A percentile compares a stretch with the other conserved stretches of the same genome.
phyloP scores from a whole-genome alignment of 768 basidiomycete species.

The Leucosporidium scottii region DNA sequence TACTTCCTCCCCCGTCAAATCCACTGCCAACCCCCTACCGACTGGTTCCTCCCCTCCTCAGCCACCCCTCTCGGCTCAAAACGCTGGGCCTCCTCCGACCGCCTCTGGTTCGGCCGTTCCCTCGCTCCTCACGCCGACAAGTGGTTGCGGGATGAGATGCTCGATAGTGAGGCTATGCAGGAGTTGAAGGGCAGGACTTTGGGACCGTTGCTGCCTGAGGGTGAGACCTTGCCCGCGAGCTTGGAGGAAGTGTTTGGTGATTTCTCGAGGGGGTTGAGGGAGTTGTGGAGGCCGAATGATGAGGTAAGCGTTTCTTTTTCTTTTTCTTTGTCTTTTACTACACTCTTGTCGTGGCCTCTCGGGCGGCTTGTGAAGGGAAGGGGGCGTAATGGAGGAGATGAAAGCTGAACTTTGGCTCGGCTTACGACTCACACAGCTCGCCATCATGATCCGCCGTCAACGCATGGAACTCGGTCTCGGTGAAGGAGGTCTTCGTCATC shows the following conservation, averaged over 20 bases:
- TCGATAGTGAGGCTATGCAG: slow-evolving; percentile 11
- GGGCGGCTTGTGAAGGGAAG: too few relatives aligned
- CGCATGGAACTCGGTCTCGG: slow-evolving; percentile 30
- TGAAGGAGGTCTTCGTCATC: slow-evolving; percentile 21
- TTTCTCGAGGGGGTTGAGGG: slow-evolving; percentile 14
- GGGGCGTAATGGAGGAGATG: too few relatives aligned
- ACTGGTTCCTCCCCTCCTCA: slow-evolving; percentile 20
- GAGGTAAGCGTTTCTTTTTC: background rate
- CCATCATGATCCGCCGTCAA: slow-evolving; percentile 16
- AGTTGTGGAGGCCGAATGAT: slow-evolving; percentile 31
- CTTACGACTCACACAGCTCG: too few relatives aligned
- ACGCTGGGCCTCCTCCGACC: slow-evolving; percentile 21
- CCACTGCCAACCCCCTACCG: slow-evolving; percentile 24
- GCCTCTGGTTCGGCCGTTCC: slow-evolving; percentile 17
- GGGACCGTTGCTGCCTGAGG: slow-evolving; percentile 20
- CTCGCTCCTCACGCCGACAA: slow-evolving; percentile 9
- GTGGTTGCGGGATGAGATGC: slow-evolving; percentile 29
- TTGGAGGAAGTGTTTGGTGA: slow-evolving; percentile 25
- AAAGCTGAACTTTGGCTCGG: too few relatives aligned
- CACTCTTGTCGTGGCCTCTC: too few relatives aligned
- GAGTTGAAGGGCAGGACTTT: slow-evolving; percentile 6
- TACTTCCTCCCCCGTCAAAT: slow-evolving; percentile 29
- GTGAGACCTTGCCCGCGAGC: slow-evolving; percentile 15
- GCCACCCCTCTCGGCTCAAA: slow-evolving; percentile 8
- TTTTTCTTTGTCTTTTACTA: background rate